Evolutionary conservation across 225 moss, liverwort and hornwort genomes (phyloP).

Genomic region (Lunularia cruciata): DNA sequence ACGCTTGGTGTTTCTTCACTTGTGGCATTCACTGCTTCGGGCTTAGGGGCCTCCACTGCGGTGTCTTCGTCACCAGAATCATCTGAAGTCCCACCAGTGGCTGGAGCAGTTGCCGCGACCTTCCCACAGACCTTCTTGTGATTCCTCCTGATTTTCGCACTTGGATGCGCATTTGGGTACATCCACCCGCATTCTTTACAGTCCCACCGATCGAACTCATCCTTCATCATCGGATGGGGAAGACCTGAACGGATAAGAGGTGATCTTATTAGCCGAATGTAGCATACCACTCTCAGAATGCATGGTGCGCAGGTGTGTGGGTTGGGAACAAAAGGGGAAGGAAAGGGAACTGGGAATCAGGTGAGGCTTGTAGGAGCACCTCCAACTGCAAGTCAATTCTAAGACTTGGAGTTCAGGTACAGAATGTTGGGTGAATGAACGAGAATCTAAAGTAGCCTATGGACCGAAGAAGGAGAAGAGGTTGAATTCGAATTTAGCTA

Average conservation of each 20-base stretch:
- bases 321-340: no score
- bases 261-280: no score
- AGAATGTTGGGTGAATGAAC: no score
- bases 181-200: slow-evolving; percentile 44
- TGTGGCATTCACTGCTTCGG: neutral
- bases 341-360: no score
- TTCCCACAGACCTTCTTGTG: slow-evolving; percentile 45
- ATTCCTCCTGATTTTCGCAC: slow-evolving; percentile 51
- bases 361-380: no score
- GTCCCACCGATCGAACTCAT: slow-evolving; percentile 29
- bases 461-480: no score
- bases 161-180: slow-evolving; percentile 49
- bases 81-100: slow-evolving; percentile 26
- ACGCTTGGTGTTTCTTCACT: neutral
- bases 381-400: neutral
- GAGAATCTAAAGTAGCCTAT: no score
- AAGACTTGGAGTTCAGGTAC: no score
- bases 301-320: no score
- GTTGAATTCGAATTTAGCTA: no score
- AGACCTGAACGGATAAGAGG: no score
- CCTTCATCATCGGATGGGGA: slow-evolving; percentile 5
- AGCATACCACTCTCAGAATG: no score
- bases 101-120: slow-evolving; percentile 2
- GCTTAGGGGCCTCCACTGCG: neutral
- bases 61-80: slow-evolving; percentile 13